Evolutionary conservation across 176 grass and related monocot genomes (phyloP).

Genomic region (Aegilops bicornis): DNA sequence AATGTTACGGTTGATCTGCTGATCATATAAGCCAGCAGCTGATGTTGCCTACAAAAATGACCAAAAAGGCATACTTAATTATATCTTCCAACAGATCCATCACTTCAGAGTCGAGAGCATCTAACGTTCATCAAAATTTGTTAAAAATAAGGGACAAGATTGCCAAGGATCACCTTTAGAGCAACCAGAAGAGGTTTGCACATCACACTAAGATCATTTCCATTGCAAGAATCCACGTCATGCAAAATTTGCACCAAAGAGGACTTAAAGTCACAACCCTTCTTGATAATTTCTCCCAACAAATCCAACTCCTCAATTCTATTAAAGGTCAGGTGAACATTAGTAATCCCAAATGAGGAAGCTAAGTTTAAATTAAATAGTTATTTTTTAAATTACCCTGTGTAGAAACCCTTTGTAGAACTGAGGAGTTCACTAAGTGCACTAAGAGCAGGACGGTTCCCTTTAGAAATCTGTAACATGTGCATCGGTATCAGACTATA

Average conservation of each 20-base stretch:
- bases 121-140: background rate
- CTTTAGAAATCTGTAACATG: slow-evolving; percentile 61
- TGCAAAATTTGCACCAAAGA: slow-evolving; percentile 69
- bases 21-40: slow-evolving; percentile 69
- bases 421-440: slow-evolving; percentile 53
- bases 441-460: slow-evolving; percentile 49
- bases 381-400: slow-evolving; percentile 50
- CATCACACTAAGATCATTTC: slow-evolving; percentile 65
- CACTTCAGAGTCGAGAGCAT: background rate
- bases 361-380: background rate
- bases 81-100: background rate
- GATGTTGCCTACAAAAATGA: slow-evolving; percentile 56
- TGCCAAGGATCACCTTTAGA: slow-evolving; percentile 55
- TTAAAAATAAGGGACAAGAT: background rate
- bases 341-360: slow-evolving; percentile 14
- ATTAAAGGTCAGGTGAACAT: slow-evolving; percentile 11
- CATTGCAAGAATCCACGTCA: slow-evolving; percentile 50
- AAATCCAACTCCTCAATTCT: slow-evolving; percentile 85
- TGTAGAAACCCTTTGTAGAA: slow-evolving; percentile 51
- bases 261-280: slow-evolving; percentile 52
- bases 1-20: slow-evolving; percentile 45
- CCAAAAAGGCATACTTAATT: background rate
- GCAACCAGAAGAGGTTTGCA: slow-evolving; percentile 62
- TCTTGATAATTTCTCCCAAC: slow-evolving; percentile 66
- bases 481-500: slow-evolving; percentile 28